Evolutionary conservation across 1,284 basidiomycete species (phyloP).

Genomic region (Cutaneotrichosporon cyanovorans): DNA sequence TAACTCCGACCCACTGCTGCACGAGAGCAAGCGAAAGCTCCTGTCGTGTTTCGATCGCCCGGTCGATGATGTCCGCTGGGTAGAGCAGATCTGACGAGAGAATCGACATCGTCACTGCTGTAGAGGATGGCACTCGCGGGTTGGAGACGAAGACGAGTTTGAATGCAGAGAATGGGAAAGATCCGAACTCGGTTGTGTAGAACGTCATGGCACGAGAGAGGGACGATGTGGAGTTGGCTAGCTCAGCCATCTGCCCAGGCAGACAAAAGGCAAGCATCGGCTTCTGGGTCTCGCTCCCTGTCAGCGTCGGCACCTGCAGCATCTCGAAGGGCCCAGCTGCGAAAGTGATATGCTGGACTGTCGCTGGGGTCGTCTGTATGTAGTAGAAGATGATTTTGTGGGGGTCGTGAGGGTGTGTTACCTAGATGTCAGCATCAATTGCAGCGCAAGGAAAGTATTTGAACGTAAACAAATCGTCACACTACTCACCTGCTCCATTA

Average conservation of each 20-base stretch:
- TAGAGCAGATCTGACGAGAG: slow-evolving; percentile 77
- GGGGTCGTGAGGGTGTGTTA: slow-evolving; percentile 87
- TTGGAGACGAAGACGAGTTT: slow-evolving; percentile 95
- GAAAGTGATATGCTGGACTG: slow-evolving; percentile 91
- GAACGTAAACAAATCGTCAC: too few species aligned
- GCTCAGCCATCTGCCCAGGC: slow-evolving; percentile 66
- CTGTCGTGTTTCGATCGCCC: slow-evolving; percentile 84
- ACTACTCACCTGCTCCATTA: slow-evolving; percentile 72
- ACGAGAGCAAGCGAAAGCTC: slow-evolving; percentile 79
- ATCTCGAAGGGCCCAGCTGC: slow-evolving; percentile 91
- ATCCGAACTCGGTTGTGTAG: slow-evolving; percentile 85
- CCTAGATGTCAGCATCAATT: slow-evolving; percentile 47
- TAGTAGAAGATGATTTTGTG: slow-evolving; percentile 93
- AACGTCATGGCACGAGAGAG: slow-evolving; percentile 85
- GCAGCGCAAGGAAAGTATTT: too few species aligned
- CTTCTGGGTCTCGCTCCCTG: slow-evolving; percentile 54
- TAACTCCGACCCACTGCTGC: slow-evolving; percentile 95
- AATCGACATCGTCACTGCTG: slow-evolving; percentile 75
- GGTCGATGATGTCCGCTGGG: slow-evolving; percentile 84
- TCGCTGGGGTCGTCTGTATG: slow-evolving; percentile 77
- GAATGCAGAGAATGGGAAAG: slow-evolving; percentile 92
- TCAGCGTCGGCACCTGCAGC: slow-evolving; percentile 56
- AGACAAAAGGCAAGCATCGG: slow-evolving; percentile 88
- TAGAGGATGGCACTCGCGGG: slow-evolving; percentile 67
- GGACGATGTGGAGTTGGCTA: slow-evolving; percentile 61